Conservation (phyloP, 192 early-diverging fungal genomes). For the Funneliformis geosporum region DNA sequence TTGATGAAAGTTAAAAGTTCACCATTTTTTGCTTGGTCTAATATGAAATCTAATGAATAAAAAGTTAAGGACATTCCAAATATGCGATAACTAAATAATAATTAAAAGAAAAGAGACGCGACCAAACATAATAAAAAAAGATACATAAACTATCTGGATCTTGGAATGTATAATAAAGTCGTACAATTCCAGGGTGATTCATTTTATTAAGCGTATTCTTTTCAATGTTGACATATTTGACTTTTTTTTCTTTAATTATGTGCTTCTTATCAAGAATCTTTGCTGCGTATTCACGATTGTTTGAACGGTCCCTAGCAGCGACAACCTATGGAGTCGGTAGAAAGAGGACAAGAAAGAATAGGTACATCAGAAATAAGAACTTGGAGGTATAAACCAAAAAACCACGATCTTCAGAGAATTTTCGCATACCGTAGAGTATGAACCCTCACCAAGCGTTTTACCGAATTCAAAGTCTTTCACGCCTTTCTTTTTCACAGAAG, state of each 20-base stretch:
- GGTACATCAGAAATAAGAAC: background rate
- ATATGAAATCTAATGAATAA: constrained; percentile 73
- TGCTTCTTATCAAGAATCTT: constrained; percentile 89
- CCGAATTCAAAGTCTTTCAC: constrained; percentile 88
- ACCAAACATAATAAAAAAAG: background rate
- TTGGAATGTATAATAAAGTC: constrained; percentile 95
- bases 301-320: constrained; percentile 70
- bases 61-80: background rate
- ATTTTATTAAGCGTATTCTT: constrained; percentile 83
- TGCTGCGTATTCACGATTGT: constrained; percentile 76
- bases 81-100: constrained; percentile 1
- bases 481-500: constrained; percentile 61
- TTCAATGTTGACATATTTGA: constrained; percentile 95
- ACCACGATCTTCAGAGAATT: background rate
- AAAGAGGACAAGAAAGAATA: background rate
- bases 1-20: constrained; percentile 87
- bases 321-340: constrained; percentile 54
- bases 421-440: constrained; percentile 82
- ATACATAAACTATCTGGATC: constrained; percentile 83
- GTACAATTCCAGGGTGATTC: constrained; percentile 88
- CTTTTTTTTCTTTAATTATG: constrained; percentile 94
- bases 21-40: constrained; percentile 89
- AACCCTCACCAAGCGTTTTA: constrained; percentile 86
- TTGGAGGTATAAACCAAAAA: background rate
- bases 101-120: background rate